Base-by-base conservation (phyloP, 2,329 filamentous ascomycete species). In the Aspergillus sp. region DNA sequence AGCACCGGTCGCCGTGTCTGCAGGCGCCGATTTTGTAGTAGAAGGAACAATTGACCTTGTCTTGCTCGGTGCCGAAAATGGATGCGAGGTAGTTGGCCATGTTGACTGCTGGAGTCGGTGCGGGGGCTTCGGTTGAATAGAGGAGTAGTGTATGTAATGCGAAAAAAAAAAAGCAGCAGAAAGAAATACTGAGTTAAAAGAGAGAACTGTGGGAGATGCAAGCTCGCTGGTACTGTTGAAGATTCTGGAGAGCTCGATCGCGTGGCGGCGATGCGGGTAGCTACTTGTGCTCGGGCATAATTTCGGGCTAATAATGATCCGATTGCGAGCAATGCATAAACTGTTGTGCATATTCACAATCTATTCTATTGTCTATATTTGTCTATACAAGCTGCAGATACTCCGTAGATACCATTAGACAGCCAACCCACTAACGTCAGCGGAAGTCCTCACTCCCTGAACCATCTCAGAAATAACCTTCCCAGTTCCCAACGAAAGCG, bases 1-100 rank as follows among this genome's bases (percentile, higher is more conserved):
- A 94, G 80, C 93, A 98, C 65, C 93, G 88, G 75, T 98, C 93
- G 67, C 93, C 93, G 79, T 98, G 93, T 54, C 93, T 86, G 78
- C 93, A 98, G 47, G 93, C 93, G 69, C 93, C 93, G 72, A 98
- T 98, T 78, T 98, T 98, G 86, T 96, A 90, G 83, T 98, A 98
- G 82, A 98, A 98, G 49, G 87, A 93, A 82, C 93, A 96, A 81
- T 97, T 96, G 77, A 96, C 90, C 69, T 91, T 98, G 84, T 98
- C 93, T 73, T 97, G 93, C 80, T 98, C 93, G 25, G 93, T 98
- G 65, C 93, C 93, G 79, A 98, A 98, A 76, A 98, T 98, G 68
- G 90, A 95, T 64, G 93, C 93, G 70, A 98, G 87, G 70, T 96
- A 97, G 79, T 96, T 96, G 66, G 90, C 90, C 90, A 95, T 95